A percentile compares a stretch with the other conserved stretches of the same genome.
Conservation (phyloP, 208 protist species). For the Phytomonas sp. region DNA sequence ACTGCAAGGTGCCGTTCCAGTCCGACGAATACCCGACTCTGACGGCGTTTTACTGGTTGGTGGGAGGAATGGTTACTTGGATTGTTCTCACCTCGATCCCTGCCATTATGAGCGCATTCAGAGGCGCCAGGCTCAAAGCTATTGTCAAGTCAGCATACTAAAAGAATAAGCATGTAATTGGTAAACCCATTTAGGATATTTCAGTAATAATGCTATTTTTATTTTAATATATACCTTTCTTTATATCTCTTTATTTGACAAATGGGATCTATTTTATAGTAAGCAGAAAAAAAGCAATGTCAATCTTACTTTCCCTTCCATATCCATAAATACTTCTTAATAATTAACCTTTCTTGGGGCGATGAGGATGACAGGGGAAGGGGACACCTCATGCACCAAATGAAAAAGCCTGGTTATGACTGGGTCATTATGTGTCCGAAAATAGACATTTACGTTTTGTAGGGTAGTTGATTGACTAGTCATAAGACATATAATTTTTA, state of each 20-base stretch:
- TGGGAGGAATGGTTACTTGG: slow-evolving; percentile 58
- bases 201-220: slow-evolving; percentile 2
- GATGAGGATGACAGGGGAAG: not conserved
- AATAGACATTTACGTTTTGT: not conserved
- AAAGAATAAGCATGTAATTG: not conserved
- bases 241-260: not conserved
- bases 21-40: slow-evolving; percentile 40
- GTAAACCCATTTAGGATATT: slow-evolving; percentile 2
- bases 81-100: slow-evolving; percentile 47
- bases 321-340: not conserved
- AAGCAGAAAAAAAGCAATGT: slow-evolving; percentile 6
- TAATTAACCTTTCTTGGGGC: not conserved
- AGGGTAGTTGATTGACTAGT: not conserved
- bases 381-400: not conserved
- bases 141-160: slow-evolving; percentile 38
- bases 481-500: not conserved
- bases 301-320: not conserved
- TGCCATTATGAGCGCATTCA: slow-evolving; percentile 25
- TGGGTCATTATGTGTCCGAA: not conserved
- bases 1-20: slow-evolving; percentile 80
- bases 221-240: not conserved
- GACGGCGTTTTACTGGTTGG: slow-evolving; percentile 49
- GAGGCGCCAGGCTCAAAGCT: slow-evolving; percentile 32
- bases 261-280: slow-evolving; percentile 3
- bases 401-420: not conserved